phyloP scores from a whole-genome alignment of 306 rosid genomes.

The Echinosophora koreensis region DNA sequence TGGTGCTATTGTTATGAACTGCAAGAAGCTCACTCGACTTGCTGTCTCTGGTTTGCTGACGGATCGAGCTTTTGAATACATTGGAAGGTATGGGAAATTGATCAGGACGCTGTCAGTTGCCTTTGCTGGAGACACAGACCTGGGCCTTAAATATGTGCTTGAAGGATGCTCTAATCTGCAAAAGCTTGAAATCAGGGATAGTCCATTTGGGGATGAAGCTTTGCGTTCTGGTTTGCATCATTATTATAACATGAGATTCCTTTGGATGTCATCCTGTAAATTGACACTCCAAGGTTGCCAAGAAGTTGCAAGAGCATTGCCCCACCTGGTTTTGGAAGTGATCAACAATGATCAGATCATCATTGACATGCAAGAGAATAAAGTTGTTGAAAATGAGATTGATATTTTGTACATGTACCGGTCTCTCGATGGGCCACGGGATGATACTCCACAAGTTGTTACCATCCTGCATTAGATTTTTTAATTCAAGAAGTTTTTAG shows the following conservation, averaged over 20 bases:
- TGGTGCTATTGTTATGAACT: conserved; percentile 91
- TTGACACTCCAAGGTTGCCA: conserved; percentile 74
- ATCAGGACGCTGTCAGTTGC: conserved; percentile 88
- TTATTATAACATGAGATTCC: conserved; percentile 92
- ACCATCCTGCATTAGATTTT: conserved; percentile 63
- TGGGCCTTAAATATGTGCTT: conserved; percentile 68
- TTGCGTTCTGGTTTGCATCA: conserved; percentile 81
- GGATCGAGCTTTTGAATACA: conserved; percentile 72
- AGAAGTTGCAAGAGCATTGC: conserved; percentile 73
- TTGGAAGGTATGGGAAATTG: conserved; percentile 80
- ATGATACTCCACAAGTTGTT: conserved; percentile 68
- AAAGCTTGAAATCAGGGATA: conserved; percentile 88
- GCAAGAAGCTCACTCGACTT: conserved; percentile 93
- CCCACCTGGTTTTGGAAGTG: conserved; percentile 76
- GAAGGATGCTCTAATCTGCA: conserved; percentile 90
- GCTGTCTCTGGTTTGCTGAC: conserved; percentile 88
- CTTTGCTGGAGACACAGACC: conserved; percentile 80
- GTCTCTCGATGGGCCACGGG: conserved; percentile 68
- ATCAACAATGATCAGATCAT: conserved; percentile 41
- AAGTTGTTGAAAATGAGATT: conserved; percentile 13
- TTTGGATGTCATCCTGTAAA: conserved; percentile 86
- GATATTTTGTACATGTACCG: conserved; percentile 56
- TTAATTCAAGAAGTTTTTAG: conserved; percentile 42
- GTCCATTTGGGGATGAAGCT: conserved; percentile 92
- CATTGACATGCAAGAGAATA: not conserved